A percentile compares a stretch with the other conserved stretches of the same genome.
These are phyloP conservation scores for Xylaria sp. DNA, from an alignment of 2,329 filamentous ascomycete genomes.

Conservation along the genomic window DNA sequence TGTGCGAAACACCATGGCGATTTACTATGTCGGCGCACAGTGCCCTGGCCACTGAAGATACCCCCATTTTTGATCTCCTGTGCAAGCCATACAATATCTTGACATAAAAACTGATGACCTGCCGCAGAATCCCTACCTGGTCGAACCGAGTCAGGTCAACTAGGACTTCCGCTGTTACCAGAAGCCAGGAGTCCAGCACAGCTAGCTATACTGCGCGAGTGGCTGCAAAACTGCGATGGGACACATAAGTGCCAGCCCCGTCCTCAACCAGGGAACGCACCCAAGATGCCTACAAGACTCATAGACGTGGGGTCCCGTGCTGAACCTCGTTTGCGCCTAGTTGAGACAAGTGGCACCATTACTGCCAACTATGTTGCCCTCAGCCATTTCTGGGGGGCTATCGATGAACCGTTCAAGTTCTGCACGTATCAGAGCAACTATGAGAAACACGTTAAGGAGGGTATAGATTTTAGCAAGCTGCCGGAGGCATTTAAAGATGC, in stretches of 20 bases:
- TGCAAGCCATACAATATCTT: too few species aligned
- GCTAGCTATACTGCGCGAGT: slow-evolving; percentile 9
- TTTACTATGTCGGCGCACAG: too few species aligned
- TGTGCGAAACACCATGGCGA: too few species aligned
- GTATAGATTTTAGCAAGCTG: slow-evolving; percentile 1
- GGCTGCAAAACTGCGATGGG: slow-evolving; percentile 16
- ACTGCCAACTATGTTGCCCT: slow-evolving; percentile 4
- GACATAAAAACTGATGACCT: too few species aligned
- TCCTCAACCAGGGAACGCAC: not conserved
- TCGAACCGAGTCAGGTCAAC: not conserved
- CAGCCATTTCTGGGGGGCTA: slow-evolving; percentile 10
- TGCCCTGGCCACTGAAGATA: too few species aligned
- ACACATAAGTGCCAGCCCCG: slow-evolving; percentile 2
- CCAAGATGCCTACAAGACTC: slow-evolving; percentile 9
- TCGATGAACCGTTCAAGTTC: not conserved
- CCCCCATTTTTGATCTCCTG: too few species aligned
- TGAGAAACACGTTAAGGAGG: not conserved
- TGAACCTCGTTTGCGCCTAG: not conserved
- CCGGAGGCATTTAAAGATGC: slow-evolving; percentile 5
- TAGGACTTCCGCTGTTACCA: slow-evolving; percentile 15
- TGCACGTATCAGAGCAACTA: slow-evolving; percentile 1
- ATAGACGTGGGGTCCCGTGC: slow-evolving; percentile 7
- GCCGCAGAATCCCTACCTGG: not conserved
- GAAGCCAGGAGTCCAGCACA: slow-evolving; percentile 6
- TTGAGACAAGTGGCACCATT: not conserved